These are phyloP conservation scores for Wickerhamiella infanticola DNA, from an alignment of 1,139 yeast genomes.

Conservation along the genomic window DNA sequence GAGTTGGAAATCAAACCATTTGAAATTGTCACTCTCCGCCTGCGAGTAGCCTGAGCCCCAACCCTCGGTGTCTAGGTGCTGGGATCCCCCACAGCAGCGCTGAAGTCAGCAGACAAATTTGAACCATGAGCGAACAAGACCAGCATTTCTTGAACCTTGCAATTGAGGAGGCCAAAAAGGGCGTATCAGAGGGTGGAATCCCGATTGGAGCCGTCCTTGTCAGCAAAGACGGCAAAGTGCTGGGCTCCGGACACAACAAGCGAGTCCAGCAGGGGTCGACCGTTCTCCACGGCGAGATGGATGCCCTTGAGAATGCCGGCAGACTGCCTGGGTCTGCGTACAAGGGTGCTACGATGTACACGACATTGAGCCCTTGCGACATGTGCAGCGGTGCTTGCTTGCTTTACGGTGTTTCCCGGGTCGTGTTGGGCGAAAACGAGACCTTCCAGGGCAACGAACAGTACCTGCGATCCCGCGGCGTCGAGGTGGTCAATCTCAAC, in stretches of 20 bases:
- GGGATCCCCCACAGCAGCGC: not conserved
- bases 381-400: constrained; percentile 94
- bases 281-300: constrained; percentile 80
- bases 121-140: not conserved
- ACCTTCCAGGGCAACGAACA: constrained; percentile 71
- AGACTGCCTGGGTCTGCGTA: constrained; percentile 57
- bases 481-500: constrained; percentile 57
- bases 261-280: constrained; percentile 65
- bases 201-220: constrained; percentile 75
- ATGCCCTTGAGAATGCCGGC: constrained; percentile 81
- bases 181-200: constrained; percentile 72
- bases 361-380: constrained; percentile 81
- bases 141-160: constrained; percentile 19
- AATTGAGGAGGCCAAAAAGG: constrained; percentile 22
- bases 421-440: constrained; percentile 76
- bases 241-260: constrained; percentile 81
- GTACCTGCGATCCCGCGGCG: constrained; percentile 46
- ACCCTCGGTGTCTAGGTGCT: not conserved
- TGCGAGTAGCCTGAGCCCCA: constrained; percentile 12
- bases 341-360: constrained; percentile 46
- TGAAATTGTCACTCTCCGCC: constrained; percentile 48
- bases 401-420: constrained; percentile 71
- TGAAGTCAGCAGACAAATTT: not conserved
- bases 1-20: constrained; percentile 46
- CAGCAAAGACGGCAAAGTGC: constrained; percentile 57